Conservation (phyloP, 805 yeast genomes). For the Kuraishia piskuri region DNA sequence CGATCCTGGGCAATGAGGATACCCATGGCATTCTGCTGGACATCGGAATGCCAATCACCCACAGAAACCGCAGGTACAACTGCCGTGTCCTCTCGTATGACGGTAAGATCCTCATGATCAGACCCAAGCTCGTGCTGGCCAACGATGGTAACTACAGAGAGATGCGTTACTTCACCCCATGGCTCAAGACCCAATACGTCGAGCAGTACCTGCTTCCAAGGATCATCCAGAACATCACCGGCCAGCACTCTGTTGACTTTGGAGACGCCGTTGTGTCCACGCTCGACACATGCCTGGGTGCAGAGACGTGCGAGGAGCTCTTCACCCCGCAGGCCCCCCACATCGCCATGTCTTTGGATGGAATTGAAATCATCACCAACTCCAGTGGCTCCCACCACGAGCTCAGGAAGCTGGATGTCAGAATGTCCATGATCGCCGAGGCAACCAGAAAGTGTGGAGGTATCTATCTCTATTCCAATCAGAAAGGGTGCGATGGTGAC, state of each 20-base stretch:
- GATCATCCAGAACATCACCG: slow-evolving; percentile 52
- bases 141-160: slow-evolving; percentile 98
- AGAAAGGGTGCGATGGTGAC: slow-evolving; percentile 98
- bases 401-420: slow-evolving; percentile 76
- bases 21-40: slow-evolving; percentile 77
- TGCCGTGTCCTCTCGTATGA: slow-evolving; percentile 81
- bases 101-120: slow-evolving; percentile 70
- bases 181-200: slow-evolving; percentile 72
- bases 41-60: slow-evolving; percentile 90
- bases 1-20: slow-evolving; percentile 57
- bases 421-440: slow-evolving; percentile 78
- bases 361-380: slow-evolving; percentile 95
- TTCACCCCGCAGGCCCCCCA: slow-evolving; percentile 97
- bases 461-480: slow-evolving; percentile 86
- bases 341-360: slow-evolving; percentile 84
- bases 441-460: slow-evolving; percentile 98
- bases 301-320: slow-evolving; percentile 96
- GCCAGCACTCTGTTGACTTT: slow-evolving; percentile 61
- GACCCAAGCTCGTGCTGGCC: slow-evolving; percentile 91
- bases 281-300: slow-evolving; percentile 84
- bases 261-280: slow-evolving; percentile 91
- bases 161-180: slow-evolving; percentile 94
- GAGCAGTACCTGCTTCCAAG: slow-evolving; percentile 73
- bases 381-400: slow-evolving; percentile 98
- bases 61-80: slow-evolving; percentile 82